Conservation (phyloP, 306 rosid species). For the Quercus wislizeni region DNA sequence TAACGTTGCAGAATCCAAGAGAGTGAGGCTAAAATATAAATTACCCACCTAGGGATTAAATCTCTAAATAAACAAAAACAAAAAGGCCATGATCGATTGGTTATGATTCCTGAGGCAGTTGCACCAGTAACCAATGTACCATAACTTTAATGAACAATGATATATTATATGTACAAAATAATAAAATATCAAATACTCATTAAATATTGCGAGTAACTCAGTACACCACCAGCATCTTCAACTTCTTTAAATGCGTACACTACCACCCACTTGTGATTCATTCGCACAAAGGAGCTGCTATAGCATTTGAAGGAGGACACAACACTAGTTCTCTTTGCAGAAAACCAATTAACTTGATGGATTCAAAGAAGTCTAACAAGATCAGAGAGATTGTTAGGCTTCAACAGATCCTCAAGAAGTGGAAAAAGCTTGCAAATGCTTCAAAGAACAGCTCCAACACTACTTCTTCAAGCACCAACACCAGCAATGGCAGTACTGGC, state of each 20-base stretch:
- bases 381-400: slow-evolving; percentile 86
- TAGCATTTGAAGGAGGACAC: not conserved
- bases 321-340: not conserved
- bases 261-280: slow-evolving; percentile 24
- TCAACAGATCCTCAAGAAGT: slow-evolving; percentile 81
- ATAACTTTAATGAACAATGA: slow-evolving; percentile 8
- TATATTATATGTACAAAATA: not conserved
- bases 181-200: slow-evolving; percentile 18
- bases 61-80: not conserved
- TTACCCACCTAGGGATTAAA: slow-evolving; percentile 4
- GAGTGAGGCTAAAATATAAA: slow-evolving; percentile 5
- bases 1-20: slow-evolving; percentile 10
- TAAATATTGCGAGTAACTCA: not conserved
- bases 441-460: not conserved
- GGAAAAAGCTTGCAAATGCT: slow-evolving; percentile 69
- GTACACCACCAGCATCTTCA: slow-evolving; percentile 5
- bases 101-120: slow-evolving; percentile 28
- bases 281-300: not conserved
- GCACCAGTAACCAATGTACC: slow-evolving; percentile 37
- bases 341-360: slow-evolving; percentile 27
- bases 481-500: not conserved
- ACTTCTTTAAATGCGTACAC: slow-evolving; percentile 39
- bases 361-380: slow-evolving; percentile 75
- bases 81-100: slow-evolving; percentile 6
- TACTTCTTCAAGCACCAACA: not conserved